Conservation (phyloP, 129 eudicot genomes). For the Flaveria trinervia region DNA sequence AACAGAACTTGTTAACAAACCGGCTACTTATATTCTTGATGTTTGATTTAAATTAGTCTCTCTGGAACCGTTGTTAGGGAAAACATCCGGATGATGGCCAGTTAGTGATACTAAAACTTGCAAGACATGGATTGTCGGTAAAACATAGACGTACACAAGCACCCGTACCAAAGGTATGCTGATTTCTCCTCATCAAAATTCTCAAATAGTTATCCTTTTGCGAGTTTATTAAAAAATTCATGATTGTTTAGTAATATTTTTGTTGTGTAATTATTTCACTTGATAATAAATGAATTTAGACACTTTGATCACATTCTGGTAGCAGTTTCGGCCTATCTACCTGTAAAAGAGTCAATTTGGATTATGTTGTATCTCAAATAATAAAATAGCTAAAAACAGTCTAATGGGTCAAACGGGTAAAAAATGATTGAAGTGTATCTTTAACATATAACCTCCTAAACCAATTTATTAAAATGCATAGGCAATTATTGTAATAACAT, state of each 20-base stretch:
- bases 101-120: conserved; percentile 70
- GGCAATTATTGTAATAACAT: too few relatives aligned
- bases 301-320: background rate
- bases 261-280: background rate
- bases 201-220: background rate
- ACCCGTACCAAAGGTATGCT: conserved; percentile 80
- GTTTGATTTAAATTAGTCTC: background rate
- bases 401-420: background rate
- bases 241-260: background rate
- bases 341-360: background rate
- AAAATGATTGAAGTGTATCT: too few relatives aligned
- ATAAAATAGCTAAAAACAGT: background rate
- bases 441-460: background rate
- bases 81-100: conserved; percentile 80
- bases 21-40: too few relatives aligned
- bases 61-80: conserved; percentile 50
- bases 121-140: conserved; percentile 61
- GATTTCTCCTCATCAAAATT: background rate
- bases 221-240: background rate
- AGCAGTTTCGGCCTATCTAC: background rate
- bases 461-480: too few relatives aligned
- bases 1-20: background rate
- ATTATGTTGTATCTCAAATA: background rate
- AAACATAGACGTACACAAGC: conserved; percentile 68
- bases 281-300: too few relatives aligned